These are phyloP conservation scores for Rhizophora apiculata DNA, from an alignment of 345 rosid species.

Conservation along the genomic window DNA sequence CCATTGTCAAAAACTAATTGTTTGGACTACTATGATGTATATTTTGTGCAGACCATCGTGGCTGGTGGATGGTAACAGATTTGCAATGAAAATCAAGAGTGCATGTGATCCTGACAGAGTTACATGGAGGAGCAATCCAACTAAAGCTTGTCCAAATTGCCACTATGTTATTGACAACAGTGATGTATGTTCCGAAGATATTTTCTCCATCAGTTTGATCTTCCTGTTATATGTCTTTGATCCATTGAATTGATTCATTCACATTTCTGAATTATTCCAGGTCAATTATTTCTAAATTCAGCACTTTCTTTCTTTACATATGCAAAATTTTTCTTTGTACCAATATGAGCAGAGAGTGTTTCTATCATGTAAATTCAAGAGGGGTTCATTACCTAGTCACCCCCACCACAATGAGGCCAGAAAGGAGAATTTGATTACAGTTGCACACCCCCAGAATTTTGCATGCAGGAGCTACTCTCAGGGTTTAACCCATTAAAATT, in stretches of 20 bases:
- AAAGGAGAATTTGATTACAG: no score
- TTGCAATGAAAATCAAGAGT: slow-evolving; percentile 85
- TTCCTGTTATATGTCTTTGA: neutral
- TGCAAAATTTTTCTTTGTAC: no score
- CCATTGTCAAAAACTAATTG: neutral
- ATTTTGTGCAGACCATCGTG: slow-evolving; percentile 61
- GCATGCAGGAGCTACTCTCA: no score
- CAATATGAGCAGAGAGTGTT: no score
- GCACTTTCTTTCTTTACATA: no score
- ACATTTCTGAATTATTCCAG: no score
- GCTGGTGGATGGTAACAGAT: slow-evolving; percentile 75
- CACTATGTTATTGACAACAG: slow-evolving; percentile 70
- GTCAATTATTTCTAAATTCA: no score
- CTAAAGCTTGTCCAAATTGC: slow-evolving; percentile 81
- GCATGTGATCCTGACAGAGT: slow-evolving; percentile 62
- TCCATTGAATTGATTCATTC: neutral
- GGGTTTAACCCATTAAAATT: neutral
- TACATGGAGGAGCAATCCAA: slow-evolving; percentile 77
- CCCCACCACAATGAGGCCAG: no score
- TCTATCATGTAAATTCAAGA: no score
- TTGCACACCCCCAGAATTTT: no score
- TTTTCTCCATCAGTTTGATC: neutral
- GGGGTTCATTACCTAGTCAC: no score
- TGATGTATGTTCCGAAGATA: slow-evolving; percentile 50
- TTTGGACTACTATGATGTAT: neutral